These are phyloP conservation scores for Conidiobolus incongruus DNA, from an alignment of 371 early-diverging fungal species.

Conservation along the genomic window DNA sequence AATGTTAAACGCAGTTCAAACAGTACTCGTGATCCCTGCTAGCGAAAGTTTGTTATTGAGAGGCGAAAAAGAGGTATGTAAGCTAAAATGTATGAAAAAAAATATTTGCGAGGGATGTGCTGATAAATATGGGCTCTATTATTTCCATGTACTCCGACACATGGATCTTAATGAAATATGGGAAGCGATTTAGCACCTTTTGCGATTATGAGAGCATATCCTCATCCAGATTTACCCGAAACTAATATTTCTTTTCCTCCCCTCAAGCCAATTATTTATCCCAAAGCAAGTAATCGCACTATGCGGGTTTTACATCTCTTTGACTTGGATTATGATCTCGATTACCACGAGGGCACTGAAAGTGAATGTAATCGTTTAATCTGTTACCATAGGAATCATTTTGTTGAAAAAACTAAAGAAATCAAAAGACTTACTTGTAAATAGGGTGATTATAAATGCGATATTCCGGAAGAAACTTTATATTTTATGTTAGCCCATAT, in stretches of 20 bases:
- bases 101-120: no score
- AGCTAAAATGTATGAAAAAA: no score
- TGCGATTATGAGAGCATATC: not conserved
- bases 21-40: no score
- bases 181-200: not conserved
- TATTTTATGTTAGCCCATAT: conserved; percentile 15
- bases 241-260: not conserved
- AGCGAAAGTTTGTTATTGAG: no score
- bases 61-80: no score
- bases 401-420: not conserved
- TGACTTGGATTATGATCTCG: conserved; percentile 2
- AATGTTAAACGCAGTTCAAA: no score
- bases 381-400: conserved; percentile 1
- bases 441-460: conserved; percentile 9
- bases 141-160: not conserved
- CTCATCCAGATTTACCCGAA: not conserved
- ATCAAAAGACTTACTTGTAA: conserved; percentile 6
- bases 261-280: not conserved
- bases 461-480: conserved; percentile 18
- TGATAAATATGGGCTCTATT: no score
- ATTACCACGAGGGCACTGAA: conserved; percentile 3
- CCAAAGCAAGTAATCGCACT: not conserved
- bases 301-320: not conserved
- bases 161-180: not conserved
- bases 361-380: conserved; percentile 2